Evolutionary conservation across 2,329 filamentous ascomycete species (phyloP).

Genomic region (Sclerotinia subarctica): DNA sequence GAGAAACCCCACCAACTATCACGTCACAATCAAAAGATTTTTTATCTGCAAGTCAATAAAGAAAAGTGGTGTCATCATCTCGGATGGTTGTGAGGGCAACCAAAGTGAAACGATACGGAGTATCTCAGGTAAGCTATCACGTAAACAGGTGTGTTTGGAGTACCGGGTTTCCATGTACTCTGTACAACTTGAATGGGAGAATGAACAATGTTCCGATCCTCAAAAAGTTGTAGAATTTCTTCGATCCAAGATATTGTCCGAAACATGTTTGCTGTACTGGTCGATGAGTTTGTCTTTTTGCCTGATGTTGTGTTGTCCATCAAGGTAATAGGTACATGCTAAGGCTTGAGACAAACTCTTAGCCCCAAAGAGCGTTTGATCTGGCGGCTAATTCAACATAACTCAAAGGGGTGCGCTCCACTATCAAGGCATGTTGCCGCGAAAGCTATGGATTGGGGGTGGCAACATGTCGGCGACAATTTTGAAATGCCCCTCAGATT

Average conservation of each 20-base stretch:
- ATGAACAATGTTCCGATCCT: background rate
- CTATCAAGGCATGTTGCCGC: background rate
- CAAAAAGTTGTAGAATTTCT: no score
- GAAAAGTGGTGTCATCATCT: background rate
- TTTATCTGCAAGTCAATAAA: background rate
- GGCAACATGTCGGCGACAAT: background rate
- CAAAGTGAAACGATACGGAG: background rate
- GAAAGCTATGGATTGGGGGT: background rate
- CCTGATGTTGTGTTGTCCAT: background rate
- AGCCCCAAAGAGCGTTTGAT: background rate
- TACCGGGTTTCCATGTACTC: background rate
- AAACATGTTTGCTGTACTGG: background rate
- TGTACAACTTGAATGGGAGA: background rate
- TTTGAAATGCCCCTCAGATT: background rate
- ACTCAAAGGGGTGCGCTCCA: background rate
- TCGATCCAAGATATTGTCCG: background rate
- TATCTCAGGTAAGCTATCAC: background rate
- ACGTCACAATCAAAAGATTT: background rate
- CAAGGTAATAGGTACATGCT: background rate
- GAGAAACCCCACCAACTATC: background rate
- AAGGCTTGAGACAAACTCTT: background rate
- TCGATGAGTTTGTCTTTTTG: background rate
- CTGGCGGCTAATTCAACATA: conserved; percentile 2
- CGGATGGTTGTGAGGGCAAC: conserved; percentile 12
- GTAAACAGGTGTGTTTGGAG: background rate